Base-by-base conservation (phyloP, 192 early-diverging fungal genomes). In the Coemansia furcata region DNA sequence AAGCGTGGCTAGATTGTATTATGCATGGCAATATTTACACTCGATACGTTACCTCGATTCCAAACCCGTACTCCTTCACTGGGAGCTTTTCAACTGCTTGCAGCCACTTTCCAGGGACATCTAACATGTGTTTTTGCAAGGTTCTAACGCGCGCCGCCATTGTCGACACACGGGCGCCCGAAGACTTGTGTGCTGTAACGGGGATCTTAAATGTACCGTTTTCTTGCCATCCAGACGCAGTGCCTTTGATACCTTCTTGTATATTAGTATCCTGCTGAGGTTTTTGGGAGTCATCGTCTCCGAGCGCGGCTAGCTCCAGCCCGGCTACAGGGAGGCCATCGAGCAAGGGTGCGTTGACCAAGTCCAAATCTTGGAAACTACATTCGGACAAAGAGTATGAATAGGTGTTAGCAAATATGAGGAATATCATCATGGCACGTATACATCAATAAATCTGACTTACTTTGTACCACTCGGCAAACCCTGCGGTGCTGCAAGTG, bases 31-130 rank as follows among this genome's bases (percentile, higher is more conserved):
- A 47, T 21, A 47, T 55, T 32, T 55, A 55, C 33, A 61, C 43
- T 17, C 8, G 29, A 32, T 55, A 55, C 52, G 12, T 73, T 82
- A 77, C 79, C 75, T 82, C 79, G 38, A 82, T 82, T 17, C 75
- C 79, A 38, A 66, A 76, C 58, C 80, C 80, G 54, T 82, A 82
- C 32, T 82, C 80, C 42, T 74, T 77, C 57, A 82, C 72, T 1
- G 71, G 71, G 47, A 82, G 75, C 37, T 69, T 71, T 42, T 77
- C 66, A 0, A 82, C 80, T 14, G 58, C 72, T 37, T 76, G 75
- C 21, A 76, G 66, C 80, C 74, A 76, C 60, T 77, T 82, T n/a
- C 80, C 72, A 36, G 80, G 76, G 42, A 82, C 71, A 7, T 66
- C 62, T 5, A 82, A 69, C 59, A 68, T 76, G 35, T 82, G 80